Evolutionary conservation across 148 eudicot species (phyloP).

Genomic region (Polygonum aviculare): DNA sequence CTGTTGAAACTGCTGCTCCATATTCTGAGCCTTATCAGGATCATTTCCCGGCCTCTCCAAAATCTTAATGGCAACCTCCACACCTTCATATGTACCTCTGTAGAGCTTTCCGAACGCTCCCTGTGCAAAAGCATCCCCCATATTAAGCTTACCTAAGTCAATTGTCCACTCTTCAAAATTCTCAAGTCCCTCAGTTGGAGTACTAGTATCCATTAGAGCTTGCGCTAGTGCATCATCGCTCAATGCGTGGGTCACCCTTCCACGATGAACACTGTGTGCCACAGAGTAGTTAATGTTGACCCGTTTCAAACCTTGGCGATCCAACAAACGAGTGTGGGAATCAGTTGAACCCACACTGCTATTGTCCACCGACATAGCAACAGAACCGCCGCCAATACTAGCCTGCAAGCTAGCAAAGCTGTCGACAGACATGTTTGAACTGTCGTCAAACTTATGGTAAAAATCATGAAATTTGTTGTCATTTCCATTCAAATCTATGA

Average conservation of each 20-base stretch:
- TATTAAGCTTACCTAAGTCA: slow-evolving; percentile 78
- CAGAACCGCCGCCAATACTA: slow-evolving; percentile 91
- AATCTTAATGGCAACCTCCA: slow-evolving; percentile 94
- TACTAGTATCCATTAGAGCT: slow-evolving; percentile 73
- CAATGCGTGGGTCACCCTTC: slow-evolving; percentile 68
- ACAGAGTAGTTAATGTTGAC: slow-evolving; percentile 54
- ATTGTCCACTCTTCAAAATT: slow-evolving; percentile 95
- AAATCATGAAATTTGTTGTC: slow-evolving; percentile 67
- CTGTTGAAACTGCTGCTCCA: slow-evolving; percentile 99
- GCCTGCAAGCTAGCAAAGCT: slow-evolving; percentile 70
- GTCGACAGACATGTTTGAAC: slow-evolving; percentile 83
- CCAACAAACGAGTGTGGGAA: slow-evolving; percentile 80
- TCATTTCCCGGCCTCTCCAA: slow-evolving; percentile 97
- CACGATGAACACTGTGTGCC: slow-evolving; percentile 54
- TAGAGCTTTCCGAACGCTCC: slow-evolving; percentile 98
- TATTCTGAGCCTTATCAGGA: slow-evolving; percentile 63
- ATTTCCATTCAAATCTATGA: slow-evolving; percentile 59
- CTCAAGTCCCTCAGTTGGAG: slow-evolving; percentile 66
- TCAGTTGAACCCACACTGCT: slow-evolving; percentile 93
- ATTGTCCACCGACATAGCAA: slow-evolving; percentile 89
- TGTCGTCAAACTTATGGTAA: slow-evolving; percentile 81
- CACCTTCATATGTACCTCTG: slow-evolving; percentile 86
- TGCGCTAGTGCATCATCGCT: slow-evolving; percentile 91
- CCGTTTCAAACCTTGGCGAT: slow-evolving; percentile 70
- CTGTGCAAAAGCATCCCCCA: slow-evolving; percentile 93